Evolutionary conservation across 306 rosid species (phyloP), one percentile per base, ranked within the genome.

Genomic region (Pyrus bretschneideri): DNA sequence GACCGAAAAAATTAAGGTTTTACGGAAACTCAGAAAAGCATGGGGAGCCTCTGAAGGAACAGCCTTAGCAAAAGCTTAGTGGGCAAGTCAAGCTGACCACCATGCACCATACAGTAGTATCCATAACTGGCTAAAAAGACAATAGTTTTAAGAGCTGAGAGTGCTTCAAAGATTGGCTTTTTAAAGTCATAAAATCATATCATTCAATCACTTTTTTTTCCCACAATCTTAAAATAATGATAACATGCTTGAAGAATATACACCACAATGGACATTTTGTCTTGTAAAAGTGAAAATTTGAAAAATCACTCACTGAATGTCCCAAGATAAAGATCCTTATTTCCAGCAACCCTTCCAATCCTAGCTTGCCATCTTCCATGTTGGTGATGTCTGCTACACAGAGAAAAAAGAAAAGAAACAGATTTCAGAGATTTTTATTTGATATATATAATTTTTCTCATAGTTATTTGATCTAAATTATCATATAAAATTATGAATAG

Each of bases 361-460:
- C 97, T 81, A 73, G 98, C 98, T 85, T 93, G 98, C 98, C 97
- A 93, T 76, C 98, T 82, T 78, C 98, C 98, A 86, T 91, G 97
- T 77, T 93, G 98, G 83, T 93, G 97, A 72, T 93, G 98, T 83
- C 98, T 93, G 89, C 79, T 70, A 75, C 49, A 69, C 22, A 58
- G 44, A 60, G n/a, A 59, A 61, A 63, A 35, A 69, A 69, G 67
- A 4, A 63, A 81, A 69, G 23, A 44, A 6, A 75, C 5, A 27
- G 38, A 77, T 68, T 67, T 71, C 22, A 71, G 51, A 44, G 13
- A 71, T 22, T 46, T 74, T 54, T 17, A 22, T 35, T 30, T 68
- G 19, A 51, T 51, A 51, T 57, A 15, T 22, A 21, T 19, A 3
- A 44, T n/a, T 40, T 22, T 40, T 52, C 27, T 29, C 11, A 29